Evolutionary conservation across 2,329 filamentous ascomycete species (phyloP).

Genomic region (Madurella mycetomatis): DNA sequence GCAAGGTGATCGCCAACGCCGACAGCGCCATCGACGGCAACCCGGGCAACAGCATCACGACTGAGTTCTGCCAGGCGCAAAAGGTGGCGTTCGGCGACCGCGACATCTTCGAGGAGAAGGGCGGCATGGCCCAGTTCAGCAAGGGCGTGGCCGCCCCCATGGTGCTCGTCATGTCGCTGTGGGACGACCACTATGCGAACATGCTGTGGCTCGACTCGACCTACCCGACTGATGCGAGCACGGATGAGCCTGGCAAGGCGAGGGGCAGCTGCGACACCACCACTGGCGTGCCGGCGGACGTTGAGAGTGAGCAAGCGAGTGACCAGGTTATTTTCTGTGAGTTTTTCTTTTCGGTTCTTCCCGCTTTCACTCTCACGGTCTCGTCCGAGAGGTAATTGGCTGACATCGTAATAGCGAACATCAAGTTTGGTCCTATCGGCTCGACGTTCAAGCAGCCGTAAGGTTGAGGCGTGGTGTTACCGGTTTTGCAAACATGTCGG

Average conservation of each 20-base stretch:
- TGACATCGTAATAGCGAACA: slow-evolving; percentile 25
- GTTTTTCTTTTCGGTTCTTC: background rate
- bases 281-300: slow-evolving; percentile 37
- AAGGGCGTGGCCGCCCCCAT: slow-evolving; percentile 50
- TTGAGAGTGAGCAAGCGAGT: slow-evolving; percentile 34
- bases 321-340: slow-evolving; percentile 37
- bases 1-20: slow-evolving; percentile 42
- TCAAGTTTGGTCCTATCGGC: slow-evolving; percentile 32
- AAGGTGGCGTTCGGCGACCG: slow-evolving; percentile 50
- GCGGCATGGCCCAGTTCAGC: slow-evolving; percentile 52
- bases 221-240: slow-evolving; percentile 42
- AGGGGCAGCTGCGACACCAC: slow-evolving; percentile 40
- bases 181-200: slow-evolving; percentile 58
- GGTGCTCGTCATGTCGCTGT: slow-evolving; percentile 58
- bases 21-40: background rate
- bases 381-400: no score
- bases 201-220: slow-evolving; percentile 61
- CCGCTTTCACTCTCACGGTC: background rate
- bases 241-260: slow-evolving; percentile 36
- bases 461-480: background rate
- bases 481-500: no score
- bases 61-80: slow-evolving; percentile 51
- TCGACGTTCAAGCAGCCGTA: slow-evolving; percentile 27
- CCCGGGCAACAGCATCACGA: slow-evolving; percentile 40
- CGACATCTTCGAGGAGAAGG: slow-evolving; percentile 46